These are phyloP conservation scores for Mycosphaerelloides madeirae DNA, from an alignment of 2,329 filamentous ascomycete species.

Conservation along the genomic window DNA sequence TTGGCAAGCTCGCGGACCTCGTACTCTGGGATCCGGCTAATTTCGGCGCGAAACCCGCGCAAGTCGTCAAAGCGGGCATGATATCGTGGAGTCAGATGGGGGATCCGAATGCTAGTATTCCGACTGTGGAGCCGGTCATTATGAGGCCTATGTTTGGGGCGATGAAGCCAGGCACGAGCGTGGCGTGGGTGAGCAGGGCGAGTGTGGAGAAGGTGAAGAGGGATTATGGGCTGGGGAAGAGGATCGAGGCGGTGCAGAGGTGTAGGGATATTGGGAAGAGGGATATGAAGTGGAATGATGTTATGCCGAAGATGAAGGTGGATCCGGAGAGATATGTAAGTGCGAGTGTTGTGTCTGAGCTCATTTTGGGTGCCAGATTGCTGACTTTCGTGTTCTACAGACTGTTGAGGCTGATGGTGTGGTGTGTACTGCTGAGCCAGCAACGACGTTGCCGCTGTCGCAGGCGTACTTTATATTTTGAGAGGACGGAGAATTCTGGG, in stretches of 20 bases:
- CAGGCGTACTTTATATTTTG: conserved; percentile 68
- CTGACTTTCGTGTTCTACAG: conserved; percentile 30
- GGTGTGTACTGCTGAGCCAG: conserved; percentile 68
- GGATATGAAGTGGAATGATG: conserved; percentile 87
- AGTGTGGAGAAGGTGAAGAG: conserved; percentile 65
- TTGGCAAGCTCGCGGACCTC: conserved; percentile 84
- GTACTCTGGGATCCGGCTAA: conserved; percentile 79
- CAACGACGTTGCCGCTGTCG: conserved; percentile 65
- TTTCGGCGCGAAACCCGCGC: conserved; percentile 80
- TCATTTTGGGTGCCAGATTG: conserved; percentile 3
- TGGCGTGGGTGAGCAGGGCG: conserved; percentile 77
- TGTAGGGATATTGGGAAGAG: conserved; percentile 72
- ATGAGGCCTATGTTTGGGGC: conserved; percentile 82
- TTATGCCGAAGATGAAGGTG: conserved; percentile 80
- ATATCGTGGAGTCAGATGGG: conserved; percentile 77
- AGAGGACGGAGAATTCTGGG: not conserved
- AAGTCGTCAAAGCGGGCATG: conserved; percentile 83
- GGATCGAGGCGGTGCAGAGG: conserved; percentile 71
- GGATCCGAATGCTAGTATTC: conserved; percentile 60
- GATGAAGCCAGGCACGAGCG: conserved; percentile 55
- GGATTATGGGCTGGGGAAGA: conserved; percentile 72
- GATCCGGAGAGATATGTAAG: conserved; percentile 80
- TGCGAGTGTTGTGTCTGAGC: conserved; percentile 13
- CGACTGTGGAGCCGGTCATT: conserved; percentile 78
- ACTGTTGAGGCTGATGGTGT: conserved; percentile 77